Base-by-base conservation (phyloP, 805 yeast species). In the Kodamaea hsintzibuensis region DNA sequence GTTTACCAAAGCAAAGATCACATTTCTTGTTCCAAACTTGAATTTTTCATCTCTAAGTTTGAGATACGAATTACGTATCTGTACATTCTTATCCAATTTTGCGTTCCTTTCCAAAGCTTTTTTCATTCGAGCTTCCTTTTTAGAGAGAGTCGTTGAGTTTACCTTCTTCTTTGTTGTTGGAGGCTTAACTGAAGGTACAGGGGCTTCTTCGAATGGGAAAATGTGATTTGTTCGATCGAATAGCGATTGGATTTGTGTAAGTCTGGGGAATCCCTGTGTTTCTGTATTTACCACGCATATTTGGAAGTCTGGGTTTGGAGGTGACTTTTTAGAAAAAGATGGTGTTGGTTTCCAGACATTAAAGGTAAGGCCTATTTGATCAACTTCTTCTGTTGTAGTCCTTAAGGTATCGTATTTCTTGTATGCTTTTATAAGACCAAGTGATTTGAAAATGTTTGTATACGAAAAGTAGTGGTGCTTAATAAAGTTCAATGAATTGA, bases 311-410 rank as follows among this genome's bases (percentile, higher is more conserved):
- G 97, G 96, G 2, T 63, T 46, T 0, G 86, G 84, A 0, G 96
- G 96, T 18, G 64, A 61, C 35, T 82, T 84, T 60, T 91, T 91
- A 55, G 84, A 85, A 72, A 88, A 92, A 2, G 74, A 69, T 0
- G 88, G 78, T 1, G 78, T 73, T 1, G 98, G 98, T 65, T 89
- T 91, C 97, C 97, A 92, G 2, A 89, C 88, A 61, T 87, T 78
- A 61, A 76, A 91, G 0, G 81, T 73, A 2, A 87, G 70, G 18
- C n/a, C 14, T 10, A 46, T 39, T 12, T 35, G 27, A 45, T 42
- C 37, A 2, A 37, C 22, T 13, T 22, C 43, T n/a, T n/a, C 25
- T 1, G 35, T 18, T 14, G 37, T 40, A 12, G n/a, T n/a, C 6
- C 25, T 19, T 8, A 43, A 27, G 7, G 38, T 42, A 50, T 53